Conservation (phyloP, 2,329 filamentous ascomycete species). For the Talaromyces sp. region DNA sequence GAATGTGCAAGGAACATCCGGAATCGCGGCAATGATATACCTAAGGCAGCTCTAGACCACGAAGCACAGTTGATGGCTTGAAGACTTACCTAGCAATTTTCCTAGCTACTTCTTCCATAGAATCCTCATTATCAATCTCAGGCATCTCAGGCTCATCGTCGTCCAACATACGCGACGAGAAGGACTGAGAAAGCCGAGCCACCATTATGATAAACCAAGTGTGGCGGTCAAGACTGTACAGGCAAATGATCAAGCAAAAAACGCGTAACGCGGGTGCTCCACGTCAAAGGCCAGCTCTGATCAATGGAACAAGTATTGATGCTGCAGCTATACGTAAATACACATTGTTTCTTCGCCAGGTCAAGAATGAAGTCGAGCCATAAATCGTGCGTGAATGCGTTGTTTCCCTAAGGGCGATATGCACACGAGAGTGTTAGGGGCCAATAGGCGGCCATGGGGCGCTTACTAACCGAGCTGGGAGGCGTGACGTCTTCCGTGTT, state of each 20-base stretch:
- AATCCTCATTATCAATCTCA: slow-evolving; percentile 36
- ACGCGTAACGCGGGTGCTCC: not conserved
- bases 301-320: not conserved
- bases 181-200: slow-evolving; percentile 12
- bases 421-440: not conserved
- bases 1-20: slow-evolving; percentile 40
- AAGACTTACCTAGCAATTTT: slow-evolving; percentile 34
- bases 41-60: slow-evolving; percentile 17
- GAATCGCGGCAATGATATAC: slow-evolving; percentile 36
- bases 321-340: not conserved
- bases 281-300: not conserved
- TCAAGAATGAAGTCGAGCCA: not conserved
- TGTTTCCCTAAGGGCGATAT: not conserved
- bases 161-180: slow-evolving; percentile 15
- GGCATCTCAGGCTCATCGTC: slow-evolving; percentile 32
- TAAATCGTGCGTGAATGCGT: not conserved
- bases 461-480: not conserved
- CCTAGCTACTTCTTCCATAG: slow-evolving; percentile 34
- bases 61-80: not conserved
- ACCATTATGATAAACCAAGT: not conserved
- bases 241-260: not conserved
- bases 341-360: not conserved
- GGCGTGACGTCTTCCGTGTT: slow-evolving; percentile 2
- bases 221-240: not conserved
- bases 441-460: not conserved